Conservation (phyloP, 805 yeast species). For the Ogataea angusta region DNA sequence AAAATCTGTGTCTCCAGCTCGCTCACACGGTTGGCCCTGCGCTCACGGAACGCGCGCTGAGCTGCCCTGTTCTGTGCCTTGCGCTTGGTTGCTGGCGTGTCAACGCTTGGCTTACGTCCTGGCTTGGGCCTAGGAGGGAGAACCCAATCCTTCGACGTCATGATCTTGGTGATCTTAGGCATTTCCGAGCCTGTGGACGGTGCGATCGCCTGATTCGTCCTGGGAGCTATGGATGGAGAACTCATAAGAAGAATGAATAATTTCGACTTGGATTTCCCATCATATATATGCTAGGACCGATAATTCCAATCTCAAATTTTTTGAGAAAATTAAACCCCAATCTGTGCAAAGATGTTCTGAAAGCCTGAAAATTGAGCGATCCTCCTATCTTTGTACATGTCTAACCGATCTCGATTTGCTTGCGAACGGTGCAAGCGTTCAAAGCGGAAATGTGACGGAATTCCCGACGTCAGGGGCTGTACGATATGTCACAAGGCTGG, state of each 20-base stretch:
- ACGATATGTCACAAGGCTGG: conserved; percentile 13
- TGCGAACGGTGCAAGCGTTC: conserved; percentile 22
- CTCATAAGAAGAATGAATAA: conserved; percentile 14
- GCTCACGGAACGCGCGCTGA: conserved; percentile 84
- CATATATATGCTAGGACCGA: conserved; percentile 10
- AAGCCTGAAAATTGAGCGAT: neutral
- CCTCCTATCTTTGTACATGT: neutral
- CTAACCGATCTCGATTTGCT: conserved; percentile 16
- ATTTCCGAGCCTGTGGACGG: conserved; percentile 12
- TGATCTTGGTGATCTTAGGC: conserved; percentile 43
- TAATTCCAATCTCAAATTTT: conserved; percentile 3
- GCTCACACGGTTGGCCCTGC: conserved; percentile 77
- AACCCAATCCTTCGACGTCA: conserved; percentile 58
- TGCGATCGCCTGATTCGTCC: conserved; percentile 19
- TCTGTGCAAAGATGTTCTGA: conserved; percentile 7
- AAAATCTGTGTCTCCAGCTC: conserved; percentile 70
- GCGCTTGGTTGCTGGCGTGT: conserved; percentile 79
- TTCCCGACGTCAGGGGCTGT: conserved; percentile 21
- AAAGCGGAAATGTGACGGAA: conserved; percentile 24
- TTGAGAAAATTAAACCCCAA: neutral
- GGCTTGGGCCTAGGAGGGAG: conserved; percentile 63
- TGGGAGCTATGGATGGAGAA: conserved; percentile 24
- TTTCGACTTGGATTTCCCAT: neutral
- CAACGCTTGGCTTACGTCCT: conserved; percentile 47
- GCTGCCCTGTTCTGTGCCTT: conserved; percentile 95